A percentile compares a stretch with the other conserved stretches of the same genome.
Evolutionary conservation across 164 flowering plant species (phyloP).

Genomic region (Magnolia changhungtana): DNA sequence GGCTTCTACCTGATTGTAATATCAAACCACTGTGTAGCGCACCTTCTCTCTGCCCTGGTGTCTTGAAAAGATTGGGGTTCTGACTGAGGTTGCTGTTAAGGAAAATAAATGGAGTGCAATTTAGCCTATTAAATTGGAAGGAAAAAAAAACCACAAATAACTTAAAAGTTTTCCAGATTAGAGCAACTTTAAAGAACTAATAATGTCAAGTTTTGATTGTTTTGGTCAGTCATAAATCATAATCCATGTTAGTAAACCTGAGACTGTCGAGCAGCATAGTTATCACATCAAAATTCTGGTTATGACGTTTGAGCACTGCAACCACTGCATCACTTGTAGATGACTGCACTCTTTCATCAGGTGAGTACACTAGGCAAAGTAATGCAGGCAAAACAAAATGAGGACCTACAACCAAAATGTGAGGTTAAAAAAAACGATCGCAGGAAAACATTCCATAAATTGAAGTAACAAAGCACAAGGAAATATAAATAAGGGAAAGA

Average conservation of each 20-base stretch:
- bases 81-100: constrained; percentile 43
- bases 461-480: not conserved
- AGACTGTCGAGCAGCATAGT: constrained; percentile 65
- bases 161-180: not conserved
- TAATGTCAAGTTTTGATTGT: not conserved
- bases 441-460: not conserved
- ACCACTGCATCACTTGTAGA: constrained; percentile 43
- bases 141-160: not conserved
- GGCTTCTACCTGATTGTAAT: constrained; percentile 11
- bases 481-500: not conserved
- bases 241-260: constrained; percentile 33
- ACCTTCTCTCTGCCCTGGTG: constrained; percentile 36
- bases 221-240: not conserved
- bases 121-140: not conserved
- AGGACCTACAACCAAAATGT: constrained; percentile 41
- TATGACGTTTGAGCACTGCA: constrained; percentile 52
- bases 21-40: constrained; percentile 15
- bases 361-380: constrained; percentile 37
- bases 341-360: constrained; percentile 30
- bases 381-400: constrained; percentile 57
- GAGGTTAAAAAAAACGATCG: not conserved
- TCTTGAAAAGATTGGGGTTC: constrained; percentile 23
- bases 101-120: not conserved
- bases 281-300: constrained; percentile 45
- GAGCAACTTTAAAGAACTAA: not conserved